phyloP scores from a whole-genome alignment of 108 stramenopile genomes.

The Cyclotella sp. region DNA sequence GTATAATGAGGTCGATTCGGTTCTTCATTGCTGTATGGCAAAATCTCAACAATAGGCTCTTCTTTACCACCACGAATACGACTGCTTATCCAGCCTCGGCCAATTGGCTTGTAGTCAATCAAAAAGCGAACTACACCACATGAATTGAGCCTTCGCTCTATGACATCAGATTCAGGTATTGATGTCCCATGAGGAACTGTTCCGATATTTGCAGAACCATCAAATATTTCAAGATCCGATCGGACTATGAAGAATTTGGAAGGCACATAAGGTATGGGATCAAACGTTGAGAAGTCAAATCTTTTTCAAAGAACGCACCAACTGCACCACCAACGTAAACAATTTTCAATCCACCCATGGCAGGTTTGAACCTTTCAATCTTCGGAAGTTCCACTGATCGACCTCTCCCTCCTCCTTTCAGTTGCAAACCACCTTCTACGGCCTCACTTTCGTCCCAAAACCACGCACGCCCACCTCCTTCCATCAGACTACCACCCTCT shows the following conservation, averaged over 20 bases:
- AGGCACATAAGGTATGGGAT: background rate
- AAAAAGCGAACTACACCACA: slow-evolving; percentile 90
- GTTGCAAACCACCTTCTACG: slow-evolving; percentile 79
- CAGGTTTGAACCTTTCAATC: slow-evolving; percentile 61
- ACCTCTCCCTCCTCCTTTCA: slow-evolving; percentile 60
- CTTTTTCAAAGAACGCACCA: slow-evolving; percentile 20
- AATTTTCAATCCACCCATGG: slow-evolving; percentile 74
- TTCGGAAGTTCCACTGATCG: slow-evolving; percentile 61
- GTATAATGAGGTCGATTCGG: slow-evolving; percentile 15
- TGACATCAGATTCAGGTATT: slow-evolving; percentile 63
- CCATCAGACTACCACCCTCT: slow-evolving; percentile 84
- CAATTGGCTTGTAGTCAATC: slow-evolving; percentile 60
- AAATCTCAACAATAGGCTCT: slow-evolving; percentile 76
- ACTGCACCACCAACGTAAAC: slow-evolving; percentile 83
- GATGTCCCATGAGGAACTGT: slow-evolving; percentile 70
- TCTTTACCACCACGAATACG: slow-evolving; percentile 89
- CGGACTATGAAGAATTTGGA: slow-evolving; percentile 39
- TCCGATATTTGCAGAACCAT: slow-evolving; percentile 75
- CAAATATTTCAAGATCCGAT: slow-evolving; percentile 85
- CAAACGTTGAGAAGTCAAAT: background rate
- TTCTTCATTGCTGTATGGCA: slow-evolving; percentile 40
- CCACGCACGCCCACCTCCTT: slow-evolving; percentile 87
- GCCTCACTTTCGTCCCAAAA: slow-evolving; percentile 88
- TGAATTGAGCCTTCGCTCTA: slow-evolving; percentile 87
- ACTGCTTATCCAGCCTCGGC: slow-evolving; percentile 88